Base-by-base conservation (phyloP, 768 basidiomycete genomes). In the Pleurotus cornucopiae region DNA sequence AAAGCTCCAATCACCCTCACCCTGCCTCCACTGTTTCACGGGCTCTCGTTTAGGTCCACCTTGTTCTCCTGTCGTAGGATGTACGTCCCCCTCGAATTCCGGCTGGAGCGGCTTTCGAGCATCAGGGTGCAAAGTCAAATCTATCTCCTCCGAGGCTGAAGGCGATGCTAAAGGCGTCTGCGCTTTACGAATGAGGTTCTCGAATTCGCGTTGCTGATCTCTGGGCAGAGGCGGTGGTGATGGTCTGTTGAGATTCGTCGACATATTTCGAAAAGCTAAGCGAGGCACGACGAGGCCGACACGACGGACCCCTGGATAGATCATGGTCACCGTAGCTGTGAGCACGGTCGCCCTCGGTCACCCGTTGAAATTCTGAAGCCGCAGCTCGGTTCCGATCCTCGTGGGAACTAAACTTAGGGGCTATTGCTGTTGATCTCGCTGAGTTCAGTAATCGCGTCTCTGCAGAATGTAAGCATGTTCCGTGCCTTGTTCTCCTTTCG, bases 41-140 rank as follows among this genome's bases (percentile, higher is more conserved):
- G 94, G 94, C 66, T 96, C 94, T 26, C 75, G 78, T 74, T 94
- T 95, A 18, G 94, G 94, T 0, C 94, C 94, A 0, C 90, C 91
- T 46, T 79, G 72, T 69, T 96, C 94, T 11, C 94, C 94, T 2
- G 94, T 96, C 2, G 61, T 61, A 1, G 93, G 94, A 63, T 96
- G 94, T 38, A 76, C 68, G 44, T 93, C 85, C 16, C 93, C 94
- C 56, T 88, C 83, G 63, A 94, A 94, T 61, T 89, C 86, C 7
- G 85, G 76, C 16, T 74, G 71, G 20, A 86, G 57, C 1, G 84
- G 81, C 13, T 69, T 67, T 20, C 78, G 82, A 0, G 87, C 82
- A 64, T 94, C 89, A 1, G 89, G 88, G 63, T 93, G 90, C 44
- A 82, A 64, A 2, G 81, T 72, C 16, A 79, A 72, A 25, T 76